phyloP scores from a whole-genome alignment of 1,139 yeast species.

The Pichia sp. region DNA sequence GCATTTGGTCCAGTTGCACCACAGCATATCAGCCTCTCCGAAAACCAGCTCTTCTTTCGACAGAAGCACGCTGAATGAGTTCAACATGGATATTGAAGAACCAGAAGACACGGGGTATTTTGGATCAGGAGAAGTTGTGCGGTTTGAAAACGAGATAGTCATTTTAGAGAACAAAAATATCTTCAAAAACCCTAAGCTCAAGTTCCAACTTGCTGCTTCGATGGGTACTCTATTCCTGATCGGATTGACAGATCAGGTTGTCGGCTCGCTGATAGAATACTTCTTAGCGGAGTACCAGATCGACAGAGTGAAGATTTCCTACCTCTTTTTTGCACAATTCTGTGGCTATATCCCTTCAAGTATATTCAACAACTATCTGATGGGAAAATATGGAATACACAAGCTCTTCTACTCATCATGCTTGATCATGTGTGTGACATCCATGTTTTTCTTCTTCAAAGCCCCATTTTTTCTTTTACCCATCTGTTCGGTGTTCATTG shows the following conservation, averaged over 20 bases:
- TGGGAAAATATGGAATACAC: conserved; percentile 29
- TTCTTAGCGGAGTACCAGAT: conserved; percentile 43
- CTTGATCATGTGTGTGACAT: conserved; percentile 17
- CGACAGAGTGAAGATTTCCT: conserved; percentile 37
- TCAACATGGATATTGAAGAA: conserved; percentile 2
- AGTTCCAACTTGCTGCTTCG: conserved; percentile 40
- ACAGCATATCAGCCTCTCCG: background rate
- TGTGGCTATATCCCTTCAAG: conserved; percentile 36
- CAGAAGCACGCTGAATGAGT: conserved; percentile 4
- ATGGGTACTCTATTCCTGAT: conserved; percentile 40
- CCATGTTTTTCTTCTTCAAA: conserved; percentile 22
- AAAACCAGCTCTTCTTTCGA: conserved; percentile 4
- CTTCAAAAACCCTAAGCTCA: conserved; percentile 30
- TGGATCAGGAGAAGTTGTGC: background rate
- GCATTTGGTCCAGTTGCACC: background rate
- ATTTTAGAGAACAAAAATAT: conserved; percentile 38
- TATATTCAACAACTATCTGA: conserved; percentile 29
- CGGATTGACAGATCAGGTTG: conserved; percentile 56
- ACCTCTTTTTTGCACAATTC: conserved; percentile 34
- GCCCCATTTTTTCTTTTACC: conserved; percentile 40
- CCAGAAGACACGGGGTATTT: background rate
- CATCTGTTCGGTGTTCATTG: conserved; percentile 41
- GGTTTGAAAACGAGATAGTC: conserved; percentile 21
- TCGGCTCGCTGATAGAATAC: conserved; percentile 53
- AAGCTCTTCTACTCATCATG: conserved; percentile 26